Conservation (phyloP, 257 asterid species). For the Cinchona pubescens region DNA sequence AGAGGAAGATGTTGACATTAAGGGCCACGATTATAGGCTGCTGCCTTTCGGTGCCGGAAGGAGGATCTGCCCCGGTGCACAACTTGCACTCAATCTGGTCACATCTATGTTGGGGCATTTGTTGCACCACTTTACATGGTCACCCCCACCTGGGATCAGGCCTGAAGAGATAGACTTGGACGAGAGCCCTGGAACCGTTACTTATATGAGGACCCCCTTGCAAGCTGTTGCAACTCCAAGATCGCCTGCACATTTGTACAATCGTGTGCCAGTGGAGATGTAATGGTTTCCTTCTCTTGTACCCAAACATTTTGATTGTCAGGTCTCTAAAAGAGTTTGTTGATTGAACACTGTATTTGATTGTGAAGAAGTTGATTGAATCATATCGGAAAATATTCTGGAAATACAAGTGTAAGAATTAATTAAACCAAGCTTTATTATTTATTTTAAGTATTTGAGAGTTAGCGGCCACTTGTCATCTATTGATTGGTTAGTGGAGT, state of each 20-base stretch:
- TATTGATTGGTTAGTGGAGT: no score
- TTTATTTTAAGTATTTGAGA: no score
- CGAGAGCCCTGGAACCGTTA: conserved; percentile 79
- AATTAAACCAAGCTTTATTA: no score
- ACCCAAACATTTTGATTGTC: neutral
- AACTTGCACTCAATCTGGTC: conserved; percentile 59
- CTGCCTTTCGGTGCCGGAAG: conserved; percentile 86
- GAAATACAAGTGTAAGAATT: no score
- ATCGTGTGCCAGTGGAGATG: conserved; percentile 51
- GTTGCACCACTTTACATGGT: conserved; percentile 63
- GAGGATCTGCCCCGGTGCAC: conserved; percentile 76
- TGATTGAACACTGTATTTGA: neutral
- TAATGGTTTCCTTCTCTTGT: neutral
- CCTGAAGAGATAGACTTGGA: conserved; percentile 72
- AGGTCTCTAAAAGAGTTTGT: no score
- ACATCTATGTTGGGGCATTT: conserved; percentile 70
- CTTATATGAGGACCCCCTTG: conserved; percentile 69
- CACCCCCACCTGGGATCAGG: conserved; percentile 45
- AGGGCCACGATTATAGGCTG: conserved; percentile 71
- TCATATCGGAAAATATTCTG: neutral
- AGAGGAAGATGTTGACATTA: conserved; percentile 78
- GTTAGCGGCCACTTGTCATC: no score
- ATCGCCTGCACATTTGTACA: conserved; percentile 51
- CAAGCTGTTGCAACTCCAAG: conserved; percentile 62
- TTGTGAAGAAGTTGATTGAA: neutral